Evolutionary conservation across 768 basidiomycete species (phyloP), one percentile per base, ranked within the genome.

Genomic region (Peribolospora kevripleyi): DNA sequence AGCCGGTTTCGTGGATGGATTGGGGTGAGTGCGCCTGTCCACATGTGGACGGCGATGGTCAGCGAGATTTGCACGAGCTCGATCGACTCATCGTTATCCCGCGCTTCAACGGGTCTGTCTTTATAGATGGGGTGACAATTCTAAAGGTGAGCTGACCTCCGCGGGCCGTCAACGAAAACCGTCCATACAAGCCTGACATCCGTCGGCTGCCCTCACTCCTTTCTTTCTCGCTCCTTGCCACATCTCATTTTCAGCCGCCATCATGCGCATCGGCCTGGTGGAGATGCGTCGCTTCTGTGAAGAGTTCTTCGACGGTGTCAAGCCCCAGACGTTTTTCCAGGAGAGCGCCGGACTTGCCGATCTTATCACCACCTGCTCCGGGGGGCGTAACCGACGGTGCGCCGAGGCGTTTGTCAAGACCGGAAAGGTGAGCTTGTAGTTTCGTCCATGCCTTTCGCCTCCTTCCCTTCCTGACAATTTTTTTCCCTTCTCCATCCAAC

Each of bases 281-380:
- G 71, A 72, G 62, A 70, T 71, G 67, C 68, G 69, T 54, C 58
- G 68, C 38, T 72, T 72, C 62, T 68, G 68, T 46, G 58, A 64
- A 41, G 70, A 72, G 58, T 72, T 70, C 65, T 70, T 72, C 65
- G 61, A 67, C 7, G 61, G 65, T 14, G 64, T 69, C 51, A 65
- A 67, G 56, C 62, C 67, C 4, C 60, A 63, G 45, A 70, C 71
- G 3, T 72, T 72, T 63, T 59, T 69, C 42, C 62, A 69, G 54
- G 68, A 72, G 58, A 65, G 63, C 50, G 68, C 70, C 5, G 71
- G 71, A 41, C 67, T 72, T n/a, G 71, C 70, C 10, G 71, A 72
- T 59, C 60, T 71, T 43, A 69, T 70, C 58, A 68, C 70, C 38
- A 60, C 56, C 58, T 57, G 62, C 54, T 54, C 65, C 38, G 65